Conservation (phyloP, 2,329 filamentous ascomycete species). For the Trichoderma oligosporum region DNA sequence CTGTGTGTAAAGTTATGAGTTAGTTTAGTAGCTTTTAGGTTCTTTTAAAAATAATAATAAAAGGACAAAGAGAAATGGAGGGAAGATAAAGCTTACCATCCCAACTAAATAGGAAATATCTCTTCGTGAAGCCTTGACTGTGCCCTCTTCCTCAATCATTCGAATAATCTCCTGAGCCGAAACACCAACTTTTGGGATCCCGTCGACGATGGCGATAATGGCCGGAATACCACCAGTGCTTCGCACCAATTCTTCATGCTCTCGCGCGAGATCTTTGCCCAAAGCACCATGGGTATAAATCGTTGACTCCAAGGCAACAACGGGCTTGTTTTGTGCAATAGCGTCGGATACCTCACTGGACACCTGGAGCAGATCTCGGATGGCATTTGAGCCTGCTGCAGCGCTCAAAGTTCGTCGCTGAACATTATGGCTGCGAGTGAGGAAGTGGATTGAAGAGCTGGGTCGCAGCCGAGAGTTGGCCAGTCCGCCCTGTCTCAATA, state of each 20-base stretch:
- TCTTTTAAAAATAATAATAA: background rate
- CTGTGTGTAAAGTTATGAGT: slow-evolving; percentile 36
- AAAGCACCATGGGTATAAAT: slow-evolving; percentile 95
- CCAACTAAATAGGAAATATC: slow-evolving; percentile 82
- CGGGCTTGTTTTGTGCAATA: slow-evolving; percentile 67
- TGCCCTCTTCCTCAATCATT: slow-evolving; percentile 64
- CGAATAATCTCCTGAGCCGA: slow-evolving; percentile 65
- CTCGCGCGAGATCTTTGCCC: slow-evolving; percentile 66
- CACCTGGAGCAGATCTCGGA: slow-evolving; percentile 55
- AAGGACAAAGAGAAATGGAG: background rate
- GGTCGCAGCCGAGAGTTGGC: background rate
- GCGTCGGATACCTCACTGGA: slow-evolving; percentile 82
- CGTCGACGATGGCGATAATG: slow-evolving; percentile 83
- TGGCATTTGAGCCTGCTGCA: slow-evolving; percentile 27
- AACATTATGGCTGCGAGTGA: background rate
- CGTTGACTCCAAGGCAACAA: slow-evolving; percentile 90
- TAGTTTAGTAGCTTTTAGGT: background rate
- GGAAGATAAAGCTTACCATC: slow-evolving; percentile 51
- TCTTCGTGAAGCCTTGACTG: slow-evolving; percentile 79
- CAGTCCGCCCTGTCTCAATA: background rate
- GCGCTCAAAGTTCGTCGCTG: slow-evolving; percentile 14
- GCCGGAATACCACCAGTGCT: slow-evolving; percentile 79
- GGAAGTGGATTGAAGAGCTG: background rate
- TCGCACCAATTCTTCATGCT: slow-evolving; percentile 81
- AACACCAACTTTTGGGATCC: slow-evolving; percentile 77